Percentiles rank a stretch among this genome's conserved stretches.
phyloP scores from a whole-genome alignment of 352 stramenopile species.

The Phytophthora tubulina region DNA sequence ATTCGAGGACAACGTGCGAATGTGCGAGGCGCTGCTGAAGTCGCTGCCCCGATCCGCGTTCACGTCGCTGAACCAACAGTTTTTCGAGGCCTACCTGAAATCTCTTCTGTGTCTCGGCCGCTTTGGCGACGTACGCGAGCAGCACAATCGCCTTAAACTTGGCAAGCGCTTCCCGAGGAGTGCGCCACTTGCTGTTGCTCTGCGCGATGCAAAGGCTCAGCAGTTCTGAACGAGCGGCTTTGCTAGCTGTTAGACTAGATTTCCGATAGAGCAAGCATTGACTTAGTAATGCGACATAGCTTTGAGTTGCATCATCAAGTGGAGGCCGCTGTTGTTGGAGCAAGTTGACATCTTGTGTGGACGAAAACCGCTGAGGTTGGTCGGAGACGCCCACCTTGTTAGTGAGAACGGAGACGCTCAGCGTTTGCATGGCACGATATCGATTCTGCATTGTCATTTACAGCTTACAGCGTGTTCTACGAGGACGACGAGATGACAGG shows the following conservation, averaged over 20 bases:
- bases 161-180: not conserved
- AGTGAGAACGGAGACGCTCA: too few species aligned
- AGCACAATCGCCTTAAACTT: constrained; percentile 24
- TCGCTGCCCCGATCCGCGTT: not conserved
- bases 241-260: not conserved
- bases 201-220: constrained; percentile 2
- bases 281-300: too few species aligned
- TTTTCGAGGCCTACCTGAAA: constrained; percentile 36
- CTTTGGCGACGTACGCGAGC: constrained; percentile 4
- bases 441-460: constrained; percentile 9
- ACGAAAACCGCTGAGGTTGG: too few species aligned
- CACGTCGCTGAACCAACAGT: constrained; percentile 20
- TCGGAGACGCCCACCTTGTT: too few species aligned
- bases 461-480: constrained; percentile 19
- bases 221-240: not conserved
- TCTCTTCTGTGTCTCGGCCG: constrained; percentile 20
- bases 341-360: too few species aligned
- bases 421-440: not conserved
- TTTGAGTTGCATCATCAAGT: too few species aligned
- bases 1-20: constrained; percentile 17
- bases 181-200: not conserved
- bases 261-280: not conserved
- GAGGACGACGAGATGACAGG: constrained; percentile 35
- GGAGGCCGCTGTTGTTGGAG: too few species aligned
- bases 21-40: constrained; percentile 23